Evolutionary conservation across 2,329 filamentous ascomycete species (phyloP), one percentile per base, ranked within the genome.

Genomic region (Geosmithia flava): DNA sequence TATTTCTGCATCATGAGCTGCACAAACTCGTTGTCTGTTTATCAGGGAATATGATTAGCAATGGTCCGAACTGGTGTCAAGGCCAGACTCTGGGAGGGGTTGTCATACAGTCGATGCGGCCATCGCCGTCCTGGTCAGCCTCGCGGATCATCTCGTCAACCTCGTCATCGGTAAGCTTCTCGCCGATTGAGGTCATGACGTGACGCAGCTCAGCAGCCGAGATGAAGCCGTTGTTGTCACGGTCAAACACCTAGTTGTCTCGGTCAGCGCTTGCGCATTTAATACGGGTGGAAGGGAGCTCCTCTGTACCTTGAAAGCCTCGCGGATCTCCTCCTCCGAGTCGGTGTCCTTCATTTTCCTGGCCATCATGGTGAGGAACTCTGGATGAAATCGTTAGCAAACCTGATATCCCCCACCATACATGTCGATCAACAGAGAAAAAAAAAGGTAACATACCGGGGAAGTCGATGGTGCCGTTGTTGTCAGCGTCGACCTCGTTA

Each of bases 1-100:
- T 87, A 91, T 76, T 91, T 91, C 78, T 93, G 87, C 87, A 93
- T 91, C 87, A 93, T 93, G 64, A 93, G 82, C 72, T 93, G 87
- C 59, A 93, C 87, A 63, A 93, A 93, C 70, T 93, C 87, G 74
- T 91, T 91, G 72, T 91, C 86, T 44, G 16, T 16, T 6, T 42
- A 19, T 44, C 15, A 16, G 11, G 33, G 33, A 3, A 3, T 16
- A 16, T 23, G 42, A 27, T 44, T 27, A 44, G 42, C 16, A 23
- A 39, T 29, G 17, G 10, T 19, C 41, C 16, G 19, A 40, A 17
- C 8, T 46, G 13, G 23, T 2, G 19, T 13, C 17, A 29, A 39
- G 15, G 8, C 7, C 15, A 13, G 33, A 37, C 10, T 16, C 3
- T 16, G 10, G 10, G 20, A 42, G 43, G 39, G 8, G 20, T 19